phyloP scores from a whole-genome alignment of 225 moss, liverwort and hornwort genomes.

The Straminergon stramineum region DNA sequence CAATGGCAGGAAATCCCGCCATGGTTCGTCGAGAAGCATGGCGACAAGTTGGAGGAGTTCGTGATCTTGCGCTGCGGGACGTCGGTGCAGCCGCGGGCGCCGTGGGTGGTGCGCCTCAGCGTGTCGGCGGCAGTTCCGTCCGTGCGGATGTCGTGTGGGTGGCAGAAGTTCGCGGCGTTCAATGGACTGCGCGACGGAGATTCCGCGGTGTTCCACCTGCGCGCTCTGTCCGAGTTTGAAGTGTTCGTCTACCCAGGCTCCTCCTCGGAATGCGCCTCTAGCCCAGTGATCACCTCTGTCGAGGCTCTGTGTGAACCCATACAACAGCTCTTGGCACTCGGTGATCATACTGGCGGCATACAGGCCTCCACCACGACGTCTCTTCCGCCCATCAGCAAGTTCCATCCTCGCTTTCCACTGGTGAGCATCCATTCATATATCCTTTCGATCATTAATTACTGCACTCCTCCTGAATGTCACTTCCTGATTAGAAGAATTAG shows the following conservation, averaged over 20 bases:
- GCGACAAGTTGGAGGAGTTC: constrained; percentile 1
- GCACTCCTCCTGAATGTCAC: no score
- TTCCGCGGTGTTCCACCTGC: not conserved
- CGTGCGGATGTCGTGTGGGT: not conserved
- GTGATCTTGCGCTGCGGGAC: constrained; percentile 1
- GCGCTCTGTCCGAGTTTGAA: constrained; percentile 1
- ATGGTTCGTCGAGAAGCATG: not conserved
- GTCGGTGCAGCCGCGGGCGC: not conserved
- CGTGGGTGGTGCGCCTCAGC: constrained; percentile 5
- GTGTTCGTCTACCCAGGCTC: not conserved
- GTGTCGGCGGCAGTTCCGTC: not conserved
- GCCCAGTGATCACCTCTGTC: not conserved
- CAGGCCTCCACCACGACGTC: not conserved
- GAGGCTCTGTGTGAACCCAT: not conserved
- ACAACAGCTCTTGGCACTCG: not conserved
- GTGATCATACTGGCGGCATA: not conserved
- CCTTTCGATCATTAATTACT: not conserved
- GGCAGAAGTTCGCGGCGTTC: not conserved
- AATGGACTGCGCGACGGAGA: not conserved
- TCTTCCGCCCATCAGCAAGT: not conserved
- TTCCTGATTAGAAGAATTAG: not conserved
- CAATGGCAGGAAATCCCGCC: not conserved
- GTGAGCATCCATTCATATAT: not conserved
- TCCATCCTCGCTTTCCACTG: not conserved
- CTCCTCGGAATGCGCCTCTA: not conserved